phyloP scores from a whole-genome alignment of 2,329 filamentous ascomycete species.

The Colletotrichum lini region DNA sequence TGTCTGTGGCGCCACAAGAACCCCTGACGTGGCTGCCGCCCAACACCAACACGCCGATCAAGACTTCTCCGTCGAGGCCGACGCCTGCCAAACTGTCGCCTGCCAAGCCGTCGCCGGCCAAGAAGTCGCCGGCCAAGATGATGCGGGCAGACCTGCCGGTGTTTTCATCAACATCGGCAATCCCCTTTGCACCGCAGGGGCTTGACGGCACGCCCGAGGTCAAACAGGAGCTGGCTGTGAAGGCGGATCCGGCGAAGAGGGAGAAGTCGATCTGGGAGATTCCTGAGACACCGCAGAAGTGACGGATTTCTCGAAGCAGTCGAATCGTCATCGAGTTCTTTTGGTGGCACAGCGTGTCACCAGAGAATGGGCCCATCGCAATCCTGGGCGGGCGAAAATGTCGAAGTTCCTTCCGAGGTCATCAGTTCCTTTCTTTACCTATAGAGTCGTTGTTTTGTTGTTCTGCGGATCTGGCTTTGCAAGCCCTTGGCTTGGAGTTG shows the following conservation, averaged over 20 bases:
- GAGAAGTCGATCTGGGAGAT: slow-evolving; percentile 51
- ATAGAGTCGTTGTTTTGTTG: slow-evolving; percentile 9
- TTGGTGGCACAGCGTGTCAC: neutral
- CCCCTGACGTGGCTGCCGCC: slow-evolving; percentile 67
- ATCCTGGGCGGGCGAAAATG: neutral
- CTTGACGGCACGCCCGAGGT: neutral
- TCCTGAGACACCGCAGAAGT: slow-evolving; percentile 52
- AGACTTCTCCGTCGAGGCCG: slow-evolving; percentile 48
- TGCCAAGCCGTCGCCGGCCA: slow-evolving; percentile 14
- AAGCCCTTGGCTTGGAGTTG: slow-evolving; percentile 18
- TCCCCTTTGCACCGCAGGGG: slow-evolving; percentile 60
- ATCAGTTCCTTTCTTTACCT: neutral
- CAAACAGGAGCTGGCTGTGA: slow-evolving; percentile 17
- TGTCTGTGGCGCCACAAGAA: slow-evolving; percentile 54
- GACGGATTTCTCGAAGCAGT: no score
- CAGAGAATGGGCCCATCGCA: slow-evolving; percentile 2
- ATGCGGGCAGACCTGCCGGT: slow-evolving; percentile 56
- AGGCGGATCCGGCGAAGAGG: slow-evolving; percentile 31
- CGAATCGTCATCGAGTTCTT: neutral
- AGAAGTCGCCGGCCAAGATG: slow-evolving; percentile 42
- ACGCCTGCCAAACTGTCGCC: slow-evolving; percentile 53
- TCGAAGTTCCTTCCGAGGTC: neutral
- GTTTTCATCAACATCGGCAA: slow-evolving; percentile 60
- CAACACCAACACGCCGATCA: slow-evolving; percentile 55
- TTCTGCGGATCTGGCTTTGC: slow-evolving; percentile 20